phyloP scores from a whole-genome alignment of 352 stramenopile species.

The Thalassiosira hispida region DNA sequence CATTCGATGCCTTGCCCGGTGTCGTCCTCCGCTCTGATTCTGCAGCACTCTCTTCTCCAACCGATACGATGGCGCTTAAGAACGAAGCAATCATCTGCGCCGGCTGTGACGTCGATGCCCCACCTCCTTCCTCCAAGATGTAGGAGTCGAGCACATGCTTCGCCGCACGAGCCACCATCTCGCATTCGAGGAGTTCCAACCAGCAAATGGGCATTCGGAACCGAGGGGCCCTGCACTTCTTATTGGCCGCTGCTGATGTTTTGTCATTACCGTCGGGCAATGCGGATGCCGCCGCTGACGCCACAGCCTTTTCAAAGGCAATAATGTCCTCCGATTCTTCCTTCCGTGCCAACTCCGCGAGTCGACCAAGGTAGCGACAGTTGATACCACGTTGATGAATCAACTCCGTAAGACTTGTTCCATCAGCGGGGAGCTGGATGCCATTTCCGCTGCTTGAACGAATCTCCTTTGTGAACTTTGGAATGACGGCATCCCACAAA shows the following conservation, averaged over 20 bases:
- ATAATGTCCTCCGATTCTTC: constrained; percentile 85
- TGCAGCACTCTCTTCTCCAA: constrained; percentile 75
- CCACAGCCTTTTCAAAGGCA: constrained; percentile 40
- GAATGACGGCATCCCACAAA: constrained; percentile 80
- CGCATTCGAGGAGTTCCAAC: constrained; percentile 93
- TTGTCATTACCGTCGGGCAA: background rate
- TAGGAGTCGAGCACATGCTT: constrained; percentile 88
- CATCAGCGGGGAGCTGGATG: constrained; percentile 85
- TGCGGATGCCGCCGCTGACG: background rate
- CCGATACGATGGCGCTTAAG: constrained; percentile 76
- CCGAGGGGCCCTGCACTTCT: constrained; percentile 39
- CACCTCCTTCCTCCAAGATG: constrained; percentile 65
- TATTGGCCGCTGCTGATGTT: constrained; percentile 20
- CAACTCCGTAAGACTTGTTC: constrained; percentile 90
- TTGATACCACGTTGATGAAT: constrained; percentile 96
- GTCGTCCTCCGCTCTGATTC: constrained; percentile 72
- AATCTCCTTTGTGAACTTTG: constrained; percentile 69
- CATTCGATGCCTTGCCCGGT: background rate
- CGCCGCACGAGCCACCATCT: constrained; percentile 93
- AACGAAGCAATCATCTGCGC: constrained; percentile 78
- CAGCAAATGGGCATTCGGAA: constrained; percentile 90
- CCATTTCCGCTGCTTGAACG: constrained; percentile 43
- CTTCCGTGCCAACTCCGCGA: constrained; percentile 89
- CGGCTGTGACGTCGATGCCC: constrained; percentile 32
- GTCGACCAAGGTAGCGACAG: constrained; percentile 93